Evolutionary conservation across 768 basidiomycete species (phyloP).

Genomic region (Boletus fagicola): DNA sequence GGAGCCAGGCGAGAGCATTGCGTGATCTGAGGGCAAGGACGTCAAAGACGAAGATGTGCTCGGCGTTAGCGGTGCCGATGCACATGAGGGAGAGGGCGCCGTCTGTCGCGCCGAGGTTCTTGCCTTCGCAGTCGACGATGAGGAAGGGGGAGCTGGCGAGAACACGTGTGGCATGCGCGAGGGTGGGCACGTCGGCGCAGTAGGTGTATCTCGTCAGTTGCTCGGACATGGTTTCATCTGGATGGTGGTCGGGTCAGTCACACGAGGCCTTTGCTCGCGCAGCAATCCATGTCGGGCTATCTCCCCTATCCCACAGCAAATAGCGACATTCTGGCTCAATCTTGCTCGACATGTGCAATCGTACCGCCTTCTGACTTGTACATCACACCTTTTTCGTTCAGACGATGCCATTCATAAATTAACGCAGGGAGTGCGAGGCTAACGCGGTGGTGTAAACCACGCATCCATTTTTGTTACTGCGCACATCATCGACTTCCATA

Average conservation of each 20-base stretch:
- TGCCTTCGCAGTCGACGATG: slow-evolving; percentile 42
- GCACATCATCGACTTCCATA: neutral
- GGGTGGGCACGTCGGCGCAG: slow-evolving; percentile 12
- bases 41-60: slow-evolving; percentile 39
- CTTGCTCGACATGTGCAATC: neutral
- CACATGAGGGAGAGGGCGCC: slow-evolving; percentile 38
- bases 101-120: slow-evolving; percentile 30
- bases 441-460: neutral
- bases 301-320: slow-evolving; percentile 1
- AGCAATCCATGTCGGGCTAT: slow-evolving; percentile 3
- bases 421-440: neutral
- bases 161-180: slow-evolving; percentile 19
- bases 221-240: slow-evolving; percentile 19
- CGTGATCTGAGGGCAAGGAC: slow-evolving; percentile 28
- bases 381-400: neutral
- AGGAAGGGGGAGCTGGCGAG: slow-evolving; percentile 27
- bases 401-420: neutral
- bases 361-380: too few species aligned
- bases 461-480: neutral
- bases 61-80: slow-evolving; percentile 32
- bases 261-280: slow-evolving; percentile 11
- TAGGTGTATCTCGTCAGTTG: slow-evolving; percentile 19
- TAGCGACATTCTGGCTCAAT: neutral
- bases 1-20: slow-evolving; percentile 20
- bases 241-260: neutral